phyloP scores from a whole-genome alignment of 306 rosid genomes.

The Canavalia gladiata region DNA sequence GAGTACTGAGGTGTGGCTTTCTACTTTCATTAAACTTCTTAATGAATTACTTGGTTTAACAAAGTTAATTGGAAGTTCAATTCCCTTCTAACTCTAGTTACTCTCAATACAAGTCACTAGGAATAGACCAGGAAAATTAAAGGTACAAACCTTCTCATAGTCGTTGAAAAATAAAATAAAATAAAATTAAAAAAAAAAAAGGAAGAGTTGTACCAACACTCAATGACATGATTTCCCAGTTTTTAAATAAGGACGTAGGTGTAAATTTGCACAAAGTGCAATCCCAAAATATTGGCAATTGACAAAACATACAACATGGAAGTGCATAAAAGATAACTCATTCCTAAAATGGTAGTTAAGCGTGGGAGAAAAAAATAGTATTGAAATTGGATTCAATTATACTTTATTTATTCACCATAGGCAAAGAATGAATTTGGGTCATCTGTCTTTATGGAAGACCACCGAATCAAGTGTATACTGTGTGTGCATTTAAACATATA shows the following conservation, averaged over 20 bases:
- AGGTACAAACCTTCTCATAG: background rate
- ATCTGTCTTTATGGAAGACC: background rate
- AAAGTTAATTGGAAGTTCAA: background rate
- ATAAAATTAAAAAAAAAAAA: too few relatives aligned
- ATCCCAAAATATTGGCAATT: constrained; percentile 8
- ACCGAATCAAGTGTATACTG: background rate
- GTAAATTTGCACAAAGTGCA: background rate
- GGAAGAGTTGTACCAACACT: background rate
- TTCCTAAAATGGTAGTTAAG: background rate
- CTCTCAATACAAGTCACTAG: constrained; percentile 31
- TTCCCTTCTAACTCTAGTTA: constrained; percentile 38
- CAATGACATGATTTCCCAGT: background rate
- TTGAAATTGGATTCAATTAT: background rate
- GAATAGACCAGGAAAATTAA: background rate
- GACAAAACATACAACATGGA: background rate
- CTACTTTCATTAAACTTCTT: constrained; percentile 33
- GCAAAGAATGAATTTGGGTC: background rate
- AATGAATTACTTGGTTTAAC: constrained; percentile 40
- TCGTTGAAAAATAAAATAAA: background rate
- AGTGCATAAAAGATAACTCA: background rate
- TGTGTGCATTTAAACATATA: background rate
- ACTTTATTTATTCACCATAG: background rate
- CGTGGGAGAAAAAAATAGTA: background rate
- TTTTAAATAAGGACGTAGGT: background rate
- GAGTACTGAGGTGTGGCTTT: constrained; percentile 36